Percentiles rank a stretch among this genome's conserved stretches.
Evolutionary conservation across 495 filamentous ascomycete species (phyloP).

Genomic region (Margaritispora aquatica): DNA sequence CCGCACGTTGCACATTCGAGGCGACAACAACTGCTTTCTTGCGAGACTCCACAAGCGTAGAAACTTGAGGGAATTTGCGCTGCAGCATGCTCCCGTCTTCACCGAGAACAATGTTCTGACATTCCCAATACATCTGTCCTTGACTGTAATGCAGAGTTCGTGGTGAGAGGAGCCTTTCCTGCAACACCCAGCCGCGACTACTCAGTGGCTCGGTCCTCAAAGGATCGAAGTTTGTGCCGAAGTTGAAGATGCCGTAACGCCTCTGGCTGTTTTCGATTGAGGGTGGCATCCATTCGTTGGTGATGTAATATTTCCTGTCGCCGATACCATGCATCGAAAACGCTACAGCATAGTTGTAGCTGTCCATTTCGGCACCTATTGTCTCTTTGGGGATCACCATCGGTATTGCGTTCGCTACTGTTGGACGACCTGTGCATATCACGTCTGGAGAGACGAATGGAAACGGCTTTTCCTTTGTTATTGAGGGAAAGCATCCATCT

Average conservation of each 20-base stretch:
- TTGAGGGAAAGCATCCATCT: neutral
- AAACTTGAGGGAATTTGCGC: neutral
- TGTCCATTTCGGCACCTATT: neutral
- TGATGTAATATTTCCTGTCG: neutral
- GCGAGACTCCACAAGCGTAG: neutral
- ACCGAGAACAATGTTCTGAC: constrained; percentile 14
- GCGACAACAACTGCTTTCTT: neutral
- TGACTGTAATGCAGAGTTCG: constrained; percentile 24
- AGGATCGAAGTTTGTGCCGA: neutral
- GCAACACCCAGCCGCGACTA: constrained; percentile 30
- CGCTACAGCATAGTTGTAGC: neutral
- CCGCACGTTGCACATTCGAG: neutral
- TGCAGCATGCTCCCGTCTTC: neutral
- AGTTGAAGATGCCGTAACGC: neutral
- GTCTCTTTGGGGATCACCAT: neutral
- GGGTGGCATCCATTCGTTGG: neutral
- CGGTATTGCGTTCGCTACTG: neutral
- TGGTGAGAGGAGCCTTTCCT: constrained; percentile 27
- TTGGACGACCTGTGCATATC: neutral
- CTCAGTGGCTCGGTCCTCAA: constrained; percentile 12
- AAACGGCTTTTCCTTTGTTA: neutral
- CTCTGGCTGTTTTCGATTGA: neutral
- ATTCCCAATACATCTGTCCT: constrained; percentile 25
- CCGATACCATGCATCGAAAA: neutral
- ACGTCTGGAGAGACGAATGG: neutral